Base-by-base conservation (phyloP, 768 basidiomycete genomes). In the Termitomyces sp. region DNA sequence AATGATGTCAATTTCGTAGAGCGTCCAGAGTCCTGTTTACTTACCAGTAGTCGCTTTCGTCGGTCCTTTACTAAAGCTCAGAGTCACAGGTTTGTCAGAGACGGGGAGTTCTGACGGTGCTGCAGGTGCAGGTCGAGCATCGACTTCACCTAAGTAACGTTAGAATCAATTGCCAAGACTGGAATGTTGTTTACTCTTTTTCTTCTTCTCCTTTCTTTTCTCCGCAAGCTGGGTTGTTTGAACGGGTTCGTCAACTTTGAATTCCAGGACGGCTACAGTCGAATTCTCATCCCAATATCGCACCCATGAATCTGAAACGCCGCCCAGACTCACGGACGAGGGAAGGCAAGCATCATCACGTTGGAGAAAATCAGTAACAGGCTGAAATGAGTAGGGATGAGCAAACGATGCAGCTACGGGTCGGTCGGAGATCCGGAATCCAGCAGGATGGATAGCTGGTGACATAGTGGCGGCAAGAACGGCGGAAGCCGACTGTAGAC, bases 321-420 rank as follows among this genome's bases (percentile, higher is more conserved):
- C 89, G 32, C 92, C 92, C 7, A 93, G 77, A 61, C 79, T 83
- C 31, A 79, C 66, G 1, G 91, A 87, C 4, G 90, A 89, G 31
- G 79, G 68, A 46, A 94, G 76, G 64, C 88, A 90, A 12, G 89
- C 84, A 63, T 93, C 92, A 68, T 94, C 92, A 37, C 88, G 84
- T 53, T 85, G 78, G 66, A 89, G 81, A 65, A 87, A 81, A 65
- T 94, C 89, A 25, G 86, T 81, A 29, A 92, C 81, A 29, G 88
- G 88, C 69, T 93, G 88, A 73, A 96, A 97, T 31, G 95, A 93
- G 68, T 92, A 88, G 1, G 91, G 86, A 74, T 95, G 92, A 49
- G 94, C 94, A 72, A 97, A 98, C 14, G 96, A 96, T 8, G 90
- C 88, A 10, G 95, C 95, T 11, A 95, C 91, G 1, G 94, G 91